Percentiles rank a stretch among this genome's conserved stretches.
Conservation (phyloP, 2,329 filamentous ascomycete genomes). For the Esteya vermicola region DNA sequence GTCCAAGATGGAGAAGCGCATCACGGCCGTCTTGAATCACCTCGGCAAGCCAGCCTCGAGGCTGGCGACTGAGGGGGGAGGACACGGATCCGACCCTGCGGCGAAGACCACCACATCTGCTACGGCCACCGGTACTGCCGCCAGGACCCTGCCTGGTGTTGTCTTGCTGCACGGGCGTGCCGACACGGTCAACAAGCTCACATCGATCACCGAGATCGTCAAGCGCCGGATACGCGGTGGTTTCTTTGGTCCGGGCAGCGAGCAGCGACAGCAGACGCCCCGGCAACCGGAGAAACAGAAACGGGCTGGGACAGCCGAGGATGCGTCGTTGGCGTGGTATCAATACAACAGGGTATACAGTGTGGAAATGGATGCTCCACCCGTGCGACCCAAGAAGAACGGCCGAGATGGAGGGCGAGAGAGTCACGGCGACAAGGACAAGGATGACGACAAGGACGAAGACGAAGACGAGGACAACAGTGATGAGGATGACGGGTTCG, state of each 20-base stretch:
- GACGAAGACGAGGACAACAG: conserved; percentile 13
- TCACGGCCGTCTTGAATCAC: conserved; percentile 29
- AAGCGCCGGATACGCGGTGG: conserved; percentile 39
- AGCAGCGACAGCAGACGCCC: not conserved
- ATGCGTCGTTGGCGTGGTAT: conserved; percentile 31
- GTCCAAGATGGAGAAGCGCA: conserved; percentile 42
- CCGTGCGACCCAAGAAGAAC: not conserved
- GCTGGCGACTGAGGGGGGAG: conserved; percentile 6
- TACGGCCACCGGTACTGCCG: no score
- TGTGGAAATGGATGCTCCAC: conserved; percentile 19
- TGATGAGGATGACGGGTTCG: conserved; percentile 32
- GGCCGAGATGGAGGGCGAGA: not conserved
- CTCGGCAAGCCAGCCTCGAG: conserved; percentile 17
- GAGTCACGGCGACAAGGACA: conserved; percentile 11
- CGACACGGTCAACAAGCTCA: conserved; percentile 45
- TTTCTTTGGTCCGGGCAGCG: not conserved
- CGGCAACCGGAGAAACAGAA: conserved; percentile 3
- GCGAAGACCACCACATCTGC: not conserved
- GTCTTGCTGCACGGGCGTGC: conserved; percentile 38
- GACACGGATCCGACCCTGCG: not conserved
- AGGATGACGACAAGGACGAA: conserved; percentile 8
- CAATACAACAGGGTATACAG: conserved; percentile 45
- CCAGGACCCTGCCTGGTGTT: conserved; percentile 17
- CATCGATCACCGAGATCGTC: conserved; percentile 52
- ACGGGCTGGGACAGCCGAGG: not conserved